Conservation (phyloP, 257 asterid species). For the Fraxinus excelsior region DNA sequence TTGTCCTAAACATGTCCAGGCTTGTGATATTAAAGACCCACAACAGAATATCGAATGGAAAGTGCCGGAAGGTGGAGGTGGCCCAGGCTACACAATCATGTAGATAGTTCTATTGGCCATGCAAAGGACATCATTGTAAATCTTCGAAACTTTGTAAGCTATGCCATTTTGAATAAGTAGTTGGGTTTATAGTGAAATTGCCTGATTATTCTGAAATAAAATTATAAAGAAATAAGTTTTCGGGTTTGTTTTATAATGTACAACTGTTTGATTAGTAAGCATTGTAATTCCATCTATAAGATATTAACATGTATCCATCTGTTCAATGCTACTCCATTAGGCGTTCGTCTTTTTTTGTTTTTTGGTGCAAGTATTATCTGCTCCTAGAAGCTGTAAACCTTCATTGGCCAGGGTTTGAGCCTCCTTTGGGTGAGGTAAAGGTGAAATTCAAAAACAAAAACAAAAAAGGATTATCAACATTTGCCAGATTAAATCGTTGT, state of each 20-base stretch:
- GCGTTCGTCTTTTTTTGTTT: not conserved
- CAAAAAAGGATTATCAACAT: no score
- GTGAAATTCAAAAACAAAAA: no score
- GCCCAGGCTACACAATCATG: conserved; percentile 92
- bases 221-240: not conserved
- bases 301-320: not conserved
- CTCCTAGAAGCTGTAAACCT: no score
- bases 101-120: conserved; percentile 26
- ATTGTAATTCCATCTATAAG: not conserved
- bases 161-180: not conserved
- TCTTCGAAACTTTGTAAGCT: not conserved
- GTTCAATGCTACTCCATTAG: not conserved
- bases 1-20: conserved; percentile 42
- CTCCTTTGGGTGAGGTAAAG: no score
- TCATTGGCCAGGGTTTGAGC: no score
- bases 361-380: no score
- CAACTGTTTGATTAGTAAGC: not conserved
- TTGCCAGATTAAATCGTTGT: no score
- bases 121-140: not conserved
- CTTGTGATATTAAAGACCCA: conserved; percentile 95
- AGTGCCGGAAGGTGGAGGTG: conserved; percentile 98
- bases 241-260: not conserved
- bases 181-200: not conserved
- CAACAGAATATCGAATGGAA: conserved; percentile 90
- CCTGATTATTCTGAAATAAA: not conserved